These are phyloP conservation scores for Raddia guianensis DNA, from an alignment of 176 grass and related monocot genomes.

Conservation along the genomic window DNA sequence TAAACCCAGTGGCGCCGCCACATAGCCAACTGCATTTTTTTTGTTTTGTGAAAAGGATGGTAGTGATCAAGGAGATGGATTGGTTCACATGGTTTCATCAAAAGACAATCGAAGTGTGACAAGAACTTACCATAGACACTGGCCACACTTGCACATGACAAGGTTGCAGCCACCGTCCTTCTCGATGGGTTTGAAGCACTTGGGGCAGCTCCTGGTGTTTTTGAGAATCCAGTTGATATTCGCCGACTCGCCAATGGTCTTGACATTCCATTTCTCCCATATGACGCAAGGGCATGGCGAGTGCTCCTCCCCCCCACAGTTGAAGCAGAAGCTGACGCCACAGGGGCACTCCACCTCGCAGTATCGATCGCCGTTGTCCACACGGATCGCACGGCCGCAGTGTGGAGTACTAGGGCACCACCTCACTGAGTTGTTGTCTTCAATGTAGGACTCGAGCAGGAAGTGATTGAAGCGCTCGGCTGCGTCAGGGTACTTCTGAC, in stretches of 20 bases:
- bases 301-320: slow-evolving; percentile 42
- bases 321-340: slow-evolving; percentile 61
- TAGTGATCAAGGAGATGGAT: background rate
- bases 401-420: slow-evolving; percentile 66
- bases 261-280: slow-evolving; percentile 53
- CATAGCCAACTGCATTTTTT: slow-evolving; percentile 45
- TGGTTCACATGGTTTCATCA: background rate
- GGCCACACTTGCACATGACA: slow-evolving; percentile 44
- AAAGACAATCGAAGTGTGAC: background rate
- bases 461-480: slow-evolving; percentile 51
- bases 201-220: slow-evolving; percentile 68
- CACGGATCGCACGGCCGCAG: slow-evolving; percentile 52
- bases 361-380: slow-evolving; percentile 25
- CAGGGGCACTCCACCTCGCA: slow-evolving; percentile 60
- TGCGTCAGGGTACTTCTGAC: slow-evolving; percentile 42
- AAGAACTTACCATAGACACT: slow-evolving; percentile 44
- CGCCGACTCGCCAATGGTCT: slow-evolving; percentile 31
- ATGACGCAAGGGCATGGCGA: slow-evolving; percentile 60
- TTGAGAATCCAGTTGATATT: slow-evolving; percentile 55
- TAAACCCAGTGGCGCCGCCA: slow-evolving; percentile 10
- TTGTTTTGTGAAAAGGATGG: background rate
- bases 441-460: slow-evolving; percentile 59
- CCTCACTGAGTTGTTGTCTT: slow-evolving; percentile 57
- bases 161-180: slow-evolving; percentile 55
- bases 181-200: slow-evolving; percentile 55